Evolutionary conservation across 805 yeast species (phyloP).

Genomic region (Hanseniaspora nectarophila): DNA sequence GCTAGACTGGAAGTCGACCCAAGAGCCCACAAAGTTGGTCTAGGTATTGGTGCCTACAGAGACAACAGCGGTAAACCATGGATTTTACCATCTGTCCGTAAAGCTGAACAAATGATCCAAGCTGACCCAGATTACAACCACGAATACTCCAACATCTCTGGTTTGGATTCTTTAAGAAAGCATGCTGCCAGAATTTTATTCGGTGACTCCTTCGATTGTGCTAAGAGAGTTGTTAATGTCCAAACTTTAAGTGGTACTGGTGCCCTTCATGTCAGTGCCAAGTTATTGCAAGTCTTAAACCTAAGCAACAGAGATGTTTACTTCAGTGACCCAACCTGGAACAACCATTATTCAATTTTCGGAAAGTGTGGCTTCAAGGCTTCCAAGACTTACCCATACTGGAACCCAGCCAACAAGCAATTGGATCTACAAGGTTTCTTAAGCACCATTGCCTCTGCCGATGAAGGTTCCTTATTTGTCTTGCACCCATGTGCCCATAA

Average conservation of each 20-base stretch:
- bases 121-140: conserved; percentile 57
- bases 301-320: conserved; percentile 41
- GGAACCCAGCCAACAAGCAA: conserved; percentile 60
- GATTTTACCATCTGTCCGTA: conserved; percentile 63
- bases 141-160: conserved; percentile 78
- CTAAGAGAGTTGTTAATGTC: conserved; percentile 60
- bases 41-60: conserved; percentile 91
- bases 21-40: conserved; percentile 60
- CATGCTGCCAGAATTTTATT: conserved; percentile 65
- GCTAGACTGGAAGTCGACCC: conserved; percentile 50
- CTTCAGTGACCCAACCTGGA: conserved; percentile 92
- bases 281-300: conserved; percentile 21
- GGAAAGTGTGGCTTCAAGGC: conserved; percentile 48
- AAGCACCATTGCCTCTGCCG: conserved; percentile 50
- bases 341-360: conserved; percentile 82
- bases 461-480: conserved; percentile 63
- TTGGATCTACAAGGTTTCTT: conserved; percentile 63
- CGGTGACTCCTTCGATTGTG: conserved; percentile 45
- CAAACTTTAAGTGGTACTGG: conserved; percentile 96
- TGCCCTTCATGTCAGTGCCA: conserved; percentile 81
- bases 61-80: conserved; percentile 80
- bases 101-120: conserved; percentile 56
- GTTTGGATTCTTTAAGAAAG: conserved; percentile 52
- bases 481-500: conserved; percentile 96
- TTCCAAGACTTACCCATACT: conserved; percentile 69